Percentiles rank a stretch among this genome's conserved stretches.
These are phyloP conservation scores for Sugiyamaella novakii DNA, from an alignment of 1,139 yeast species.

Conservation along the genomic window DNA sequence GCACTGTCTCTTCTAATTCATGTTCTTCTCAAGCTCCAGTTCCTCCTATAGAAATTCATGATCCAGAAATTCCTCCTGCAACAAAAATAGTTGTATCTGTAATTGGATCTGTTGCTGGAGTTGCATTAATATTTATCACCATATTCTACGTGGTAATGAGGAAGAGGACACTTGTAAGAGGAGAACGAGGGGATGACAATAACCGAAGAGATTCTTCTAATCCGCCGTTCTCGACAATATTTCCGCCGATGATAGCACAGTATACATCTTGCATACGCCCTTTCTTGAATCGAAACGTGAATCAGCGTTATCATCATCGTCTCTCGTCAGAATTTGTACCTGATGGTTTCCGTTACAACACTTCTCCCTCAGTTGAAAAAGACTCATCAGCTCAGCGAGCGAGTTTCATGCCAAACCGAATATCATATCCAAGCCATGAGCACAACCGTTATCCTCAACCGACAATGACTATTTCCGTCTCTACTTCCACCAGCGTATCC, in stretches of 20 bases:
- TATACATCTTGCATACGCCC: too few relatives aligned
- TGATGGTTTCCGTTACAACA: not conserved
- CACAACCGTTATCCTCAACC: not conserved
- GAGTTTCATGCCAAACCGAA: too few relatives aligned
- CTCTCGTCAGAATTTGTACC: not conserved
- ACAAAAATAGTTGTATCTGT: conserved; percentile 51
- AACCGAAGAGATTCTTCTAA: not conserved
- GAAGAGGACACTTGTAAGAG: conserved; percentile 2
- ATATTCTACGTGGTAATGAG: conserved; percentile 26
- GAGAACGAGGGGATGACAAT: not conserved
- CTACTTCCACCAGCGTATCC: not conserved
- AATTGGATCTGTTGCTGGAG: conserved; percentile 49
- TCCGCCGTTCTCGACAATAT: not conserved
- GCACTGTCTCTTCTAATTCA: conserved; percentile 9
- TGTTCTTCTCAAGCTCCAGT: conserved; percentile 16
- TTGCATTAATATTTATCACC: conserved; percentile 36
- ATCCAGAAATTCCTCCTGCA: conserved; percentile 26
- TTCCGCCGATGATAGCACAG: too few relatives aligned
- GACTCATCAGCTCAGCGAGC: not conserved
- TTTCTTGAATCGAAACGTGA: not conserved
- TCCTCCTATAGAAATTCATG: conserved; percentile 2
- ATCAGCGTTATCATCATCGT: too few relatives aligned
- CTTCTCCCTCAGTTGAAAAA: not conserved
- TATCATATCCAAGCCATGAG: conserved; percentile 7
- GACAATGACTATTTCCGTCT: not conserved